Base-by-base conservation (phyloP, 2,329 filamentous ascomycete species). In the Cladophialophora exuberans region DNA sequence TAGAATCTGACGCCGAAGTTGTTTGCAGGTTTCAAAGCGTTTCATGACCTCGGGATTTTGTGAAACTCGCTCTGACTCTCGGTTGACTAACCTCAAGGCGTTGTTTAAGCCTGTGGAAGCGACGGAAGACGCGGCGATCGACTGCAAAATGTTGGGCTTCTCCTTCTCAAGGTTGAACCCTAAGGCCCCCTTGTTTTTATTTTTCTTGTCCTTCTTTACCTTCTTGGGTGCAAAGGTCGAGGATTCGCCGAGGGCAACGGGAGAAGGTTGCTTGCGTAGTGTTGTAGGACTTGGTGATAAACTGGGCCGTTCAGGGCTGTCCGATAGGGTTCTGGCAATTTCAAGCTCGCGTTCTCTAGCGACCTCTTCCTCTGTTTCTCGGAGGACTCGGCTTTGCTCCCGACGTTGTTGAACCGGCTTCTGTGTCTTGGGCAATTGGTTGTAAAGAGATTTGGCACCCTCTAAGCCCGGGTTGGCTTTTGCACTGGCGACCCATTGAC, bases 61-160 rank as follows among this genome's bases (percentile, higher is more conserved):
- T 4, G 91, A 96, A 26, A 97, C 91, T 3, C 89, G 87, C 71
- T 96, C 86, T 44, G 78, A 82, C 70, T 97, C 94, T 57, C 94
- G 86, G 69, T 97, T 97, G 73, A 97, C 92, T 50, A 88, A 85
- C 70, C 94, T 91, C 31, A 99, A 78, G 1, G 87, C 84, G 67
- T 99, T 97, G 67, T 87, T 80, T 33, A 99, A 79, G 68, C 96
- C 96, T 0, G 89, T 97, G n/a, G 90, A 87, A 3, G 91, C 89
- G 33, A 97, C 89, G 1, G 90, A 92, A 0, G 92, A 85, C 42
- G 93, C 89, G 2, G 93, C 94, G 60, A 99, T 91, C n/a, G 87
- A 84, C 59, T 87, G 84, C 62, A 96, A 87, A 77, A 99, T 91
- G 57, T 88, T 81, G 0, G 89, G 88, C 70, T 93, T 93, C 71